phyloP scores from a whole-genome alignment of 2,329 filamentous ascomycete genomes.

The Aspergillus amoenus region DNA sequence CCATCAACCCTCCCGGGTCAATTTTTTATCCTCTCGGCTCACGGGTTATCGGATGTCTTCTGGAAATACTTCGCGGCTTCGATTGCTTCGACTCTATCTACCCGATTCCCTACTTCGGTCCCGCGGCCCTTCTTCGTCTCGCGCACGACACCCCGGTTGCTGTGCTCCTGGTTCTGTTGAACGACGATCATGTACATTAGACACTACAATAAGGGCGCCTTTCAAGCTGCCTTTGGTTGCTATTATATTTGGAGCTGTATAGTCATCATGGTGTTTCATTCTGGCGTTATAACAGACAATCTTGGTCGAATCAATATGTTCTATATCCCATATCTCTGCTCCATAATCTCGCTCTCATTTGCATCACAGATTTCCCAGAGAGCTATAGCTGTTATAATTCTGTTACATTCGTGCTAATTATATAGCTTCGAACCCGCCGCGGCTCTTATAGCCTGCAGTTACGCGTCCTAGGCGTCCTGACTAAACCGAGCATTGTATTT shows the following conservation, averaged over 20 bases:
- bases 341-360: neutral
- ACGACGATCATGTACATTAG: slow-evolving; percentile 27
- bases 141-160: neutral
- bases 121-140: neutral
- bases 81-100: neutral
- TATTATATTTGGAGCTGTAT: slow-evolving; percentile 15
- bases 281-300: slow-evolving; percentile 27
- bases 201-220: slow-evolving; percentile 14
- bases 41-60: neutral
- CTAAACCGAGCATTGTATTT: slow-evolving; percentile 33
- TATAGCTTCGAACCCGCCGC: neutral
- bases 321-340: slow-evolving; percentile 11
- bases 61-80: neutral
- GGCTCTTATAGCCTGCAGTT: neutral
- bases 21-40: neutral
- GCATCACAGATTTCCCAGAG: neutral
- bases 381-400: neutral
- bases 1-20: neutral
- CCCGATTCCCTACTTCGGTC: neutral
- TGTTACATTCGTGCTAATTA: neutral
- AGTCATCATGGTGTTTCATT: slow-evolving; percentile 24
- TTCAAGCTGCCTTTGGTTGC: neutral
- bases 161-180: slow-evolving; percentile 6
- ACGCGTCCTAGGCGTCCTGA: slow-evolving; percentile 12
- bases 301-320: slow-evolving; percentile 23